Evolutionary conservation across 495 filamentous ascomycete genomes (phyloP).

Genomic region (Jackrogersella minutella): DNA sequence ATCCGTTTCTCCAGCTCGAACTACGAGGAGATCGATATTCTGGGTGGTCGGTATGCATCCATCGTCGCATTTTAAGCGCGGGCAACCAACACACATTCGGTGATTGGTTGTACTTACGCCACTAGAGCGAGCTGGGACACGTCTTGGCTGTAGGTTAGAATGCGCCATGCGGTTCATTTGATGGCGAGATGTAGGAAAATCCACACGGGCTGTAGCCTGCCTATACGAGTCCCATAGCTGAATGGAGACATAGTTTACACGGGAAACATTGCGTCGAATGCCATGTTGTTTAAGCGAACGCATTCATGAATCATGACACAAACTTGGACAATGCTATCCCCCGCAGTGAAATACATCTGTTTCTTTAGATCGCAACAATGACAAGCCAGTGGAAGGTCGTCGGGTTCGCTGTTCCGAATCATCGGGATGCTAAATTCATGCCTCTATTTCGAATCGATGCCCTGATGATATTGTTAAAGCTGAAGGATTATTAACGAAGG

Average conservation of each 20-base stretch:
- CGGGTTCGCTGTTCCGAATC: no score
- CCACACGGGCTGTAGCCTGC: neutral
- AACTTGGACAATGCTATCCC: no score
- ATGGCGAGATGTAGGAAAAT: neutral
- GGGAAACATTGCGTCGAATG: no score
- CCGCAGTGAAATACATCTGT: no score
- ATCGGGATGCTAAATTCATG: no score
- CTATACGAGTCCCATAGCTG: conserved; percentile 2
- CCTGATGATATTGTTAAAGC: no score
- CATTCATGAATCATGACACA: no score
- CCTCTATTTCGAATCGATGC: no score
- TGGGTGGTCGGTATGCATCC: neutral
- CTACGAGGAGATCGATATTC: neutral
- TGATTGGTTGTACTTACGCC: conserved; percentile 13
- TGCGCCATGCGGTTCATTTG: neutral
- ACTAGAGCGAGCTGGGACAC: neutral
- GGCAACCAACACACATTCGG: neutral
- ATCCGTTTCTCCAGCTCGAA: neutral
- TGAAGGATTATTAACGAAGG: no score
- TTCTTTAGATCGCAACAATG: no score
- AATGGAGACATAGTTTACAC: neutral
- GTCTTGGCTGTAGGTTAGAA: neutral
- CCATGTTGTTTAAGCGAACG: no score
- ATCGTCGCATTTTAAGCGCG: conserved; percentile 18
- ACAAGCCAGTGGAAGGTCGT: no score